Conservation (phyloP, 1,139 yeast species). For the Blastobotrys elegans region DNA sequence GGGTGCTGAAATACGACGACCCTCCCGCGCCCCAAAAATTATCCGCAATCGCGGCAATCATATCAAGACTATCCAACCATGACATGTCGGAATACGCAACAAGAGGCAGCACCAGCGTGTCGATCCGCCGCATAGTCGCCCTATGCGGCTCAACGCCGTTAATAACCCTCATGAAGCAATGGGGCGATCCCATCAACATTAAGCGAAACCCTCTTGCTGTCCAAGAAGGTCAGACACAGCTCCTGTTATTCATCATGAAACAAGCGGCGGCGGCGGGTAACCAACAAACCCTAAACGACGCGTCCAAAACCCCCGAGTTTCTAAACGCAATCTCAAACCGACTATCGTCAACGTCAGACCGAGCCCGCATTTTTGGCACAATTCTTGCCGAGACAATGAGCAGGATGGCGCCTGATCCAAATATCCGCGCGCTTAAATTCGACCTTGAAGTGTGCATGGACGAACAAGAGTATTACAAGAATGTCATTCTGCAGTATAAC, state of each 20-base stretch:
- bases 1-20: conserved; percentile 14
- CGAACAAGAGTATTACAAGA: conserved; percentile 19
- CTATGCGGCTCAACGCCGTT: conserved; percentile 6
- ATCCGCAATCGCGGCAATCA: conserved; percentile 12
- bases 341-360: conserved; percentile 42
- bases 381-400: conserved; percentile 46
- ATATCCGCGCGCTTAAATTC: conserved; percentile 37
- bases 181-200: conserved; percentile 25
- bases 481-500: conserved; percentile 5
- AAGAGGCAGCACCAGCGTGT: conserved; percentile 15
- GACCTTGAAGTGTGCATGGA: conserved; percentile 28
- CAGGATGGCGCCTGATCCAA: conserved; percentile 30
- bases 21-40: conserved; percentile 2
- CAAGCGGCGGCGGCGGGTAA: too few relatives aligned
- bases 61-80: not conserved
- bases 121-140: conserved; percentile 15
- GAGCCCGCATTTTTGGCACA: conserved; percentile 43
- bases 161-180: conserved; percentile 21
- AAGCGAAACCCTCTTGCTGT: conserved; percentile 21
- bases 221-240: conserved; percentile 28
- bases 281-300: conserved; percentile 21
- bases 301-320: conserved; percentile 35
- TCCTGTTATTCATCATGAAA: conserved; percentile 24
- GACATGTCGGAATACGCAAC: conserved; percentile 8
- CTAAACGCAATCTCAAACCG: conserved; percentile 43